Evolutionary conservation across 2,329 filamentous ascomycete species (phyloP).

Genomic region (Colletotrichum euphorbiae): DNA sequence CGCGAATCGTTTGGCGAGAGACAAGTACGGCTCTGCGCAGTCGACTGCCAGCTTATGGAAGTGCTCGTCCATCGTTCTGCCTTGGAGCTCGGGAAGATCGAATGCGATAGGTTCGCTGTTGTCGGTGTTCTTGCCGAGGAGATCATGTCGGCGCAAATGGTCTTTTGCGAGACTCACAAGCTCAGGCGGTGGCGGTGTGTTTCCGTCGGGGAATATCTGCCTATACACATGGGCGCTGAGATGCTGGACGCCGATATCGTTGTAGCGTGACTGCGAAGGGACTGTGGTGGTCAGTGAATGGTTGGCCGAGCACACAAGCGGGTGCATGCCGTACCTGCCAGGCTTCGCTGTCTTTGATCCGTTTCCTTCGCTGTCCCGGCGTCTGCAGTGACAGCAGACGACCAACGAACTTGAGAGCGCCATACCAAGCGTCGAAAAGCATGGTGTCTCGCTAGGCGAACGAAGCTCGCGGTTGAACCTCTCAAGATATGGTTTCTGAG

Average conservation of each 20-base stretch:
- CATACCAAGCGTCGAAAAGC: slow-evolving; percentile 53
- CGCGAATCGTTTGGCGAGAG: slow-evolving; percentile 79
- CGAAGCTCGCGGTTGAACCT: slow-evolving; percentile 59
- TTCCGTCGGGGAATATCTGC: slow-evolving; percentile 79
- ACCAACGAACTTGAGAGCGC: slow-evolving; percentile 57
- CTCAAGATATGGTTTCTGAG: slow-evolving; percentile 49
- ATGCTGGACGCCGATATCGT: slow-evolving; percentile 95
- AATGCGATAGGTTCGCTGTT: slow-evolving; percentile 81
- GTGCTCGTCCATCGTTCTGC: slow-evolving; percentile 88
- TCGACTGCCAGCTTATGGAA: slow-evolving; percentile 90
- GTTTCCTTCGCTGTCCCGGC: slow-evolving; percentile 33
- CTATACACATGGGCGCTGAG: slow-evolving; percentile 84
- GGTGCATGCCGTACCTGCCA: slow-evolving; percentile 54
- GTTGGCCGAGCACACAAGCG: not conserved
- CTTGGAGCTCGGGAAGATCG: slow-evolving; percentile 83
- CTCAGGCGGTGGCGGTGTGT: slow-evolving; percentile 70
- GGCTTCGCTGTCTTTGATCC: slow-evolving; percentile 43
- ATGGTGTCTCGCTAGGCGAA: slow-evolving; percentile 63
- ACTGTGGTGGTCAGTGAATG: slow-evolving; percentile 48
- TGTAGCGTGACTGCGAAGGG: slow-evolving; percentile 76
- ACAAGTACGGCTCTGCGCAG: slow-evolving; percentile 85
- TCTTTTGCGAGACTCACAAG: slow-evolving; percentile 84
- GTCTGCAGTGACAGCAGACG: slow-evolving; percentile 50
- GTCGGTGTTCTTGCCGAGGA: slow-evolving; percentile 91
- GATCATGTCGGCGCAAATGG: slow-evolving; percentile 85